Evolutionary conservation across 768 basidiomycete species (phyloP).

Genomic region (Clavaria fumosa): DNA sequence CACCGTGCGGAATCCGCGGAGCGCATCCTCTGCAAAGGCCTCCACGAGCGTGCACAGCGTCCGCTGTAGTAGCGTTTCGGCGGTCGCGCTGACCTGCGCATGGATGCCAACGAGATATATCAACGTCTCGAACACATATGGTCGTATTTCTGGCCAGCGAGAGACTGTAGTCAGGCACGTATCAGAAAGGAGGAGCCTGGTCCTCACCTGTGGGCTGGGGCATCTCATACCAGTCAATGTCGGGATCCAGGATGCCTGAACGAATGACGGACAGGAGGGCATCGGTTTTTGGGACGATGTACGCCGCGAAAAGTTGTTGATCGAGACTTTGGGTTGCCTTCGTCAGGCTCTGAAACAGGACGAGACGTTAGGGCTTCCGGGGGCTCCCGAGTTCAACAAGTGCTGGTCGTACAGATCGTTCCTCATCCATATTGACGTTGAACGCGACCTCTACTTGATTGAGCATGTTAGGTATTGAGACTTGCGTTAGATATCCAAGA

Average conservation of each 20-base stretch:
- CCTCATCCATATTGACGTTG: constrained; percentile 53
- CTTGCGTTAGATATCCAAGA: constrained; percentile 56
- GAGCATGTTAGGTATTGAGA: constrained; percentile 65
- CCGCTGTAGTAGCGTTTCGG: constrained; percentile 71
- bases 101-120: constrained; percentile 86
- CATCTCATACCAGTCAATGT: constrained; percentile 91
- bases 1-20: constrained; percentile 77
- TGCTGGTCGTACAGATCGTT: too few species aligned
- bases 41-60: constrained; percentile 69
- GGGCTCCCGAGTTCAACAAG: constrained; percentile 6
- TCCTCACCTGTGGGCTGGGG: constrained; percentile 87
- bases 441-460: constrained; percentile 66
- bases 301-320: constrained; percentile 78
- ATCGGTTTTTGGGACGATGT: constrained; percentile 69
- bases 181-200: not conserved
- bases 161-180: constrained; percentile 3
- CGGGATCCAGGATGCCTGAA: constrained; percentile 59
- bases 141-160: constrained; percentile 54
- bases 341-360: constrained; percentile 42
- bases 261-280: constrained; percentile 51
- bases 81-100: constrained; percentile 71
- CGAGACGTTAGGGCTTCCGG: constrained; percentile 6
- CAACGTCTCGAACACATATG: constrained; percentile 84
- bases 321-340: constrained; percentile 75
- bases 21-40: constrained; percentile 67